Conservation (phyloP, 805 yeast species). For the Candida qinlingensis region DNA sequence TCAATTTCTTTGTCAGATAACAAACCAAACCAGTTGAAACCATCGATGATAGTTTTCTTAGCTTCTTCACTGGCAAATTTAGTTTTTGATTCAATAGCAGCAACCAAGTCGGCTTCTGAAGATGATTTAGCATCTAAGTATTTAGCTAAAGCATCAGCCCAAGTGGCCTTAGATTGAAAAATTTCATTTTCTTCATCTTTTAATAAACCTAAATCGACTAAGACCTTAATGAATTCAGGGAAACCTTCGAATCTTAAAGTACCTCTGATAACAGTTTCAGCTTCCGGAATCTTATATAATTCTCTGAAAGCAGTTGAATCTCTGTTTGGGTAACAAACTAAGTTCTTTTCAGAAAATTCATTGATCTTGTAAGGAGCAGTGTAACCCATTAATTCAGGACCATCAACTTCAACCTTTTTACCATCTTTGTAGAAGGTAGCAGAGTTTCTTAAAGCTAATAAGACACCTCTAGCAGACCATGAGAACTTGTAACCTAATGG, state of each 20-base stretch:
- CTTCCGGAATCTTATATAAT: constrained; percentile 92
- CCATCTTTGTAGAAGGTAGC: constrained; percentile 91
- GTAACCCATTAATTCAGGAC: constrained; percentile 90
- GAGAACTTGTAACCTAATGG: constrained; percentile 98
- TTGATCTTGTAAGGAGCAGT: constrained; percentile 96
- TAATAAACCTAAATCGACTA: constrained; percentile 91
- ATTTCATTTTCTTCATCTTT: constrained; percentile 64
- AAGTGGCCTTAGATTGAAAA: constrained; percentile 56
- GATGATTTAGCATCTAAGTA: constrained; percentile 71
- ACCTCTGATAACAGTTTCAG: constrained; percentile 94
- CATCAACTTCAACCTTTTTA: constrained; percentile 67
- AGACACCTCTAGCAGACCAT: constrained; percentile 98
- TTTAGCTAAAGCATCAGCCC: constrained; percentile 84
- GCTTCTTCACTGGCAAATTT: constrained; percentile 76
- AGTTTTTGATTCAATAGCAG: constrained; percentile 72
- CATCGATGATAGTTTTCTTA: constrained; percentile 80
- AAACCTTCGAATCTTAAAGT: constrained; percentile 97
- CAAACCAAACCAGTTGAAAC: constrained; percentile 91
- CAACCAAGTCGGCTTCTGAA: constrained; percentile 66
- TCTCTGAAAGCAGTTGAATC: constrained; percentile 93
- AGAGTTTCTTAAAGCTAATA: constrained; percentile 89
- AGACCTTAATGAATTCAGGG: constrained; percentile 94
- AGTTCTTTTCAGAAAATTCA: constrained; percentile 61
- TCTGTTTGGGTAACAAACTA: constrained; percentile 96
- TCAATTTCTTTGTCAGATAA: constrained; percentile 70